A percentile compares a stretch with the other conserved stretches of the same genome.
phyloP scores from a whole-genome alignment of 805 yeast genomes.

The Saccharomycopsis synnaedendra region DNA sequence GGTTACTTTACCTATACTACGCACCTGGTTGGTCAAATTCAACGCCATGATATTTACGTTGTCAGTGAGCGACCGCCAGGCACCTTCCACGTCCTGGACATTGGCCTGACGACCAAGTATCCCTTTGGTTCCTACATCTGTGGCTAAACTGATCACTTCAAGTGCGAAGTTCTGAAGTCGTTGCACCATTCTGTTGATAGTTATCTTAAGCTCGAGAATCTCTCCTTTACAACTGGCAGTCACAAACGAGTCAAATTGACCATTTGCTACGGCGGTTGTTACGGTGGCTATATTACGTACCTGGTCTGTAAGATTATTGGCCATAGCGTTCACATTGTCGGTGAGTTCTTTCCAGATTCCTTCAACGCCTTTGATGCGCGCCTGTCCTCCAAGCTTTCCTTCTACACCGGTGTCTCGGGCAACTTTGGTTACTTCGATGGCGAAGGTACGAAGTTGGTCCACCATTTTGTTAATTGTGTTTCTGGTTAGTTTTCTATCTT shows the following conservation, averaged over 20 bases:
- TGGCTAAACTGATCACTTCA: slow-evolving; percentile 78
- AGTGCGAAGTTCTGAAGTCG: slow-evolving; percentile 72
- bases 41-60: slow-evolving; percentile 84
- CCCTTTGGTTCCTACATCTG: slow-evolving; percentile 85
- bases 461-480: slow-evolving; percentile 85
- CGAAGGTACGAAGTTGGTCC: slow-evolving; percentile 72
- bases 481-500: too few relatives aligned
- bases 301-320: slow-evolving; percentile 75
- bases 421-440: slow-evolving; percentile 77
- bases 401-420: slow-evolving; percentile 90
- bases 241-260: slow-evolving; percentile 52
- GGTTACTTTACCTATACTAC: slow-evolving; percentile 83
- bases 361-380: slow-evolving; percentile 63
- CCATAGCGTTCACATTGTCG: slow-evolving; percentile 86
- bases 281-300: slow-evolving; percentile 82
- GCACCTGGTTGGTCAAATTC: slow-evolving; percentile 77
- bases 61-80: slow-evolving; percentile 78
- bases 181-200: slow-evolving; percentile 83
- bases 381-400: slow-evolving; percentile 84
- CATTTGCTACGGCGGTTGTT: slow-evolving; percentile 80
- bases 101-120: slow-evolving; percentile 85
- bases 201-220: slow-evolving; percentile 64
- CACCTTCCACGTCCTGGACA: slow-evolving; percentile 72
- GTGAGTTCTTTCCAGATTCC: slow-evolving; percentile 85
- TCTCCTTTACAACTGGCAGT: slow-evolving; percentile 81